Evolutionary conservation across 805 yeast genomes (phyloP), one percentile per base, ranked within the genome.

Genomic region (Lachancea sp.): DNA sequence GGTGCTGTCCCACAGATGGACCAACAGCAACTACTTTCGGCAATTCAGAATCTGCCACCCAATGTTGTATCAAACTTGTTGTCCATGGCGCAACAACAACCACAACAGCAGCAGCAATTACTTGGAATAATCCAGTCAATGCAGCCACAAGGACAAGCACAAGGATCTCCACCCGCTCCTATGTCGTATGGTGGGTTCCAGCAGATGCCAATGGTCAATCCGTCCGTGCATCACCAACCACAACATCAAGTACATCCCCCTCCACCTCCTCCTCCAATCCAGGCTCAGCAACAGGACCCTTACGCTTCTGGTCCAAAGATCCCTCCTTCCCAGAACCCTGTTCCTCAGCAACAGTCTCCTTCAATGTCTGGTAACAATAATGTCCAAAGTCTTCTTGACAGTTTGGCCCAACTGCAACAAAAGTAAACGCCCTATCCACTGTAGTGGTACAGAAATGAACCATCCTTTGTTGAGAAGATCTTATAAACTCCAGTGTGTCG

Each of bases 361-460:
- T 45, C 56, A 18, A 55, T 50, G 34, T 57, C 54, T 38, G 56
- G 60, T 25, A 58, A 61, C 32, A 60, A 55, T 45, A 64, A 62
- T 44, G 71, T 67, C 22, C 67, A 67, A 54, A 60, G 66, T 44
- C 53, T 69, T 37, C 50, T 69, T 49, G 70, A 68, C 38, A 61
- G 70, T 40, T 52, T 69, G 44, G 67, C 69, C 15, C 64, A 66
- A 49, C 54, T 68, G 34, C 69, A 66, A 44, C 63, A 58, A 47
- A 57, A 49, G 51, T 42, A 34, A 36, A 22, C 26, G 29, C 29
- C 20, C 19, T 16, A 17, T 17, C 31, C 9, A 25, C 18, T 12
- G 30, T 25, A 36, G 39, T 13, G 3, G 19, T 22, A 17, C 13
- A 16, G 15, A 36, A 26, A 25, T 35, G 38, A 29, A 29, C 4